Conservation (phyloP, 2,329 filamentous ascomycete genomes). For the Penicillium corylophilum region DNA sequence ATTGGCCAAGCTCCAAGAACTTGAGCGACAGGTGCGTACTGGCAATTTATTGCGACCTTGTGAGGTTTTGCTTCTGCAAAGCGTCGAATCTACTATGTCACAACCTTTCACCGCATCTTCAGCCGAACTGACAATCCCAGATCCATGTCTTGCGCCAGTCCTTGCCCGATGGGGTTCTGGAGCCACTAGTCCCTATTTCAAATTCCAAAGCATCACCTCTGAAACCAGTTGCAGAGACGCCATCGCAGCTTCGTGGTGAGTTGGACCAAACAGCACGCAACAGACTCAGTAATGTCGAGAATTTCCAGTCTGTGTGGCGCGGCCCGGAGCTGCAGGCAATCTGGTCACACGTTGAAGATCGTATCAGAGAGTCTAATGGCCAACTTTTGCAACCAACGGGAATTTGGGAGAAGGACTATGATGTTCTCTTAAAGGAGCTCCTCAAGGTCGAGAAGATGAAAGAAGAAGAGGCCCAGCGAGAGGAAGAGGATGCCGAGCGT, state of each 20-base stretch:
- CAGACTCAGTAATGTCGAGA: constrained; percentile 37
- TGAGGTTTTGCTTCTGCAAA: not conserved
- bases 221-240: constrained; percentile 31
- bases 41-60: not conserved
- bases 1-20: constrained; percentile 40
- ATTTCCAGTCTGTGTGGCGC: constrained; percentile 43
- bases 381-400: constrained; percentile 37
- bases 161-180: constrained; percentile 42
- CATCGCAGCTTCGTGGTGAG: constrained; percentile 34
- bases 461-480: constrained; percentile 25
- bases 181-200: constrained; percentile 40
- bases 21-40: constrained; percentile 33
- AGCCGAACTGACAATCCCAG: constrained; percentile 24
- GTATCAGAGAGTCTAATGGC: constrained; percentile 39
- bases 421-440: constrained; percentile 32
- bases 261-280: constrained; percentile 36
- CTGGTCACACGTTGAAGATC: constrained; percentile 38
- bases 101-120: not conserved
- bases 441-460: constrained; percentile 28
- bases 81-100: not conserved
- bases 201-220: constrained; percentile 27
- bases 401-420: constrained; percentile 45
- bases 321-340: constrained; percentile 41
- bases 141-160: constrained; percentile 45
- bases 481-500: constrained; percentile 33